Percentiles rank a stretch among this genome's conserved stretches.
Evolutionary conservation across 2,329 filamentous ascomycete genomes (phyloP).

Genomic region (Epichloe baconii): DNA sequence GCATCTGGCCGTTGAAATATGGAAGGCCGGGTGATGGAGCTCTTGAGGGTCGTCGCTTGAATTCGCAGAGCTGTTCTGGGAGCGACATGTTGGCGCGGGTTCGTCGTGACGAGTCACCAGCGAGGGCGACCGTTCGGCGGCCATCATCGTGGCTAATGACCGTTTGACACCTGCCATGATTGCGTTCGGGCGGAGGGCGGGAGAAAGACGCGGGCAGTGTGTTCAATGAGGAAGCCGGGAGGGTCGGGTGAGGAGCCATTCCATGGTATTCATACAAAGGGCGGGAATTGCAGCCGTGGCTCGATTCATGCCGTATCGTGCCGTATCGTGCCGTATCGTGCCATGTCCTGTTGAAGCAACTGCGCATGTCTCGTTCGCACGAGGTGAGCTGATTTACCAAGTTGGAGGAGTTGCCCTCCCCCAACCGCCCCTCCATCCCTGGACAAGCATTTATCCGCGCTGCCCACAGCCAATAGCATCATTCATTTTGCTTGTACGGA

Average conservation of each 20-base stretch:
- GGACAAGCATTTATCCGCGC: constrained; percentile 13
- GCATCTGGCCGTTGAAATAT: constrained; percentile 16
- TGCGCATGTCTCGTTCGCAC: no score
- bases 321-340: no score
- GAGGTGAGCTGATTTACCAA: no score
- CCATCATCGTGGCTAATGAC: constrained; percentile 22
- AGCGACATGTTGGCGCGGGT: background rate
- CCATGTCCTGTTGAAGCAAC: no score
- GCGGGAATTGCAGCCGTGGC: no score
- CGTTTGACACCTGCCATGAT: constrained; percentile 28
- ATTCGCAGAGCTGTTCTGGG: background rate
- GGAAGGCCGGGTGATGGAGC: constrained; percentile 14
- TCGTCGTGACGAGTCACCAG: constrained; percentile 4
- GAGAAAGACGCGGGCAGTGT: background rate
- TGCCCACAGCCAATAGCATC: background rate
- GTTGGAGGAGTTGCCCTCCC: no score
- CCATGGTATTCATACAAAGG: background rate
- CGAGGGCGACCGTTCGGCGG: constrained; percentile 13
- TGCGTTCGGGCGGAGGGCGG: background rate
- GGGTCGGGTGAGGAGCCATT: background rate
- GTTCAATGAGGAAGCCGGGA: background rate
- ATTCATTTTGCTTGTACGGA: no score
- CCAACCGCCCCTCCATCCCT: background rate
- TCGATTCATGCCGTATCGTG: no score
- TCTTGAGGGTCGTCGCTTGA: constrained; percentile 7